These are phyloP conservation scores for Taiwanofungus camphoratus DNA, from an alignment of 1,284 basidiomycete genomes.

Conservation along the genomic window DNA sequence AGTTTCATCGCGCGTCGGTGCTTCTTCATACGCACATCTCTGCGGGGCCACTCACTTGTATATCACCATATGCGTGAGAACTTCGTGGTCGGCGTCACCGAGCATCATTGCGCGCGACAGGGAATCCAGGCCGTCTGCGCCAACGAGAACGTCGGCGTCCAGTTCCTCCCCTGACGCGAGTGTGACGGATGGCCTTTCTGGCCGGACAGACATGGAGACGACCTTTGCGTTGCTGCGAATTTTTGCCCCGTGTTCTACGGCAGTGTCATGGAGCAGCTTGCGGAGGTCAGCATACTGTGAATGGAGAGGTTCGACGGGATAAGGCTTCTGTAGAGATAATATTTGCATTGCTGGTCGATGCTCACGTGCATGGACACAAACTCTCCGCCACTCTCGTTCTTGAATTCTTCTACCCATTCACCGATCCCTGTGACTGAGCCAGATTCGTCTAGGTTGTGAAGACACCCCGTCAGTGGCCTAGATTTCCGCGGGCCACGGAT, in stretches of 20 bases:
- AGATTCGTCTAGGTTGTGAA: conserved; percentile 22
- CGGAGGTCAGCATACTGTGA: conserved; percentile 26
- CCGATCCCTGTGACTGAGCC: conserved; percentile 19
- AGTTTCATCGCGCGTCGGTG: too few species aligned
- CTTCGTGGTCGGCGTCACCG: conserved; percentile 13
- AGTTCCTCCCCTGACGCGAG: conserved; percentile 25
- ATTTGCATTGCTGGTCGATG: too few species aligned
- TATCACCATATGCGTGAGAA: conserved; percentile 17
- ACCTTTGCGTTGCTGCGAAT: conserved; percentile 16
- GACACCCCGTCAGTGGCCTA: too few species aligned
- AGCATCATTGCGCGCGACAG: conserved; percentile 20
- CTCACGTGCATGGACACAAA: conserved; percentile 22
- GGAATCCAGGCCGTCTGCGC: conserved; percentile 25
- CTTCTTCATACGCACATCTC: too few species aligned
- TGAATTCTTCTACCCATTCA: conserved; percentile 23
- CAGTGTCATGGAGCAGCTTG: conserved; percentile 19
- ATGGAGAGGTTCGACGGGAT: too few species aligned
- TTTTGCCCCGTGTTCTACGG: conserved; percentile 18
- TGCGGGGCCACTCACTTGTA: conserved; percentile 24
- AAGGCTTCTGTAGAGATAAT: too few species aligned
- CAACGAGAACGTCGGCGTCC: conserved; percentile 26
- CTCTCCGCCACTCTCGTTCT: conserved; percentile 25
- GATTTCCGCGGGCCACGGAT: too few species aligned
- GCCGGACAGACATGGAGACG: conserved; percentile 11
- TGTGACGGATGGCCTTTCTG: conserved; percentile 18